Evolutionary conservation across 2,329 filamentous ascomycete genomes (phyloP), one percentile per base, ranked within the genome.

Genomic region (Dothiorella sarmentorum): DNA sequence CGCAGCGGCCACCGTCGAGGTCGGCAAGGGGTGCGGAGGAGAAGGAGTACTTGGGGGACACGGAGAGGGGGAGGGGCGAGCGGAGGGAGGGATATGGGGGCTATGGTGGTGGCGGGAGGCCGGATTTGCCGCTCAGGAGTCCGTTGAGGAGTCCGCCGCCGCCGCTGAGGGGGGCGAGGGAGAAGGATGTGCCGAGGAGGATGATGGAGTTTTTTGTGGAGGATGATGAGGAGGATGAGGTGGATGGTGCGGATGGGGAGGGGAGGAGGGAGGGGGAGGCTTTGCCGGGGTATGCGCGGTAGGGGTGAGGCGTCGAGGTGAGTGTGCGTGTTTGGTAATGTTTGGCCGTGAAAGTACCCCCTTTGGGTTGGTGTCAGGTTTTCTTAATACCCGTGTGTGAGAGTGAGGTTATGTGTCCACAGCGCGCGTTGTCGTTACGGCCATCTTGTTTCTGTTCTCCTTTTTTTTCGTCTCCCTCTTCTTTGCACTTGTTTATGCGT

Each of bases 191-290:
- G 31, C 55, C 40, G 22, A 35, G 55, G 40, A 29, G 55, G 29
- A 13, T 57, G 55, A 47, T 57, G 55, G 55, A 57, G 42, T 57
- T 38, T 31, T 57, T 57, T 9, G 55, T 38, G 2, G 55, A 57
- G 4, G 52, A 44, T 6, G 52, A 56, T 27, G 37, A 15, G 15
- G n/a, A n/a, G n/a, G n/a, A n/a, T n/a, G n/a, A n/a, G n/a, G n/a
- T n/a, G n/a, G n/a, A n/a, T n/a, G n/a, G n/a, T n/a, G 51, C 29
- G 7, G 38, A 56, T 24, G 52, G 27, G 26, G 38, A 38, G 18
- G 45, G 45, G 29, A 17, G 33, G 52, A 35, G 52, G 52, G 52
- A 33, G 38, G 52, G 52, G 5, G 40, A 56, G 52, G 4, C 44
- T 13, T 40, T 53, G 49, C 49, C 49, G 1, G 52, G 52, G 52